Evolutionary conservation across 768 basidiomycete genomes (phyloP).

Genomic region (Polyporus arcularius): DNA sequence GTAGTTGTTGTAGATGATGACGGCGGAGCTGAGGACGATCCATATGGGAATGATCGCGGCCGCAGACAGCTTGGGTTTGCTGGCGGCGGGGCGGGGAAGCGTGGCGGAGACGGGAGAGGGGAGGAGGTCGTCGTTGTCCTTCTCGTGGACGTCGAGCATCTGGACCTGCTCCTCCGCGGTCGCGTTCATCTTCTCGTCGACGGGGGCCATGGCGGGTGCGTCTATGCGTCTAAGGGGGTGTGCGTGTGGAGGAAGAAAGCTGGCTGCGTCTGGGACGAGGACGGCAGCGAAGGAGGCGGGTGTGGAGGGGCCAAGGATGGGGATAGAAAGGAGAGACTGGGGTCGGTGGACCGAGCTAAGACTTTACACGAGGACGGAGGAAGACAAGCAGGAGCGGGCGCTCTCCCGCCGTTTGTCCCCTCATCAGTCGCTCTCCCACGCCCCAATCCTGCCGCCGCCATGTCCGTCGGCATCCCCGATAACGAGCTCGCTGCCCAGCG

Average conservation of each 20-base stretch:
- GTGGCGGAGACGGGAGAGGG: constrained; percentile 59
- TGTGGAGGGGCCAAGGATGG: neutral
- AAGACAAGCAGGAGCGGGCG: neutral
- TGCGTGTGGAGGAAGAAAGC: neutral
- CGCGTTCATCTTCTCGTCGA: constrained; percentile 12
- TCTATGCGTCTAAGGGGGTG: neutral
- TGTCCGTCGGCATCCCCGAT: too few species aligned
- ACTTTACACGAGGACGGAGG: constrained; percentile 4
- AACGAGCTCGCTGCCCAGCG: too few species aligned
- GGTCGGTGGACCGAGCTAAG: constrained; percentile 11
- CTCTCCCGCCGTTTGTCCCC: neutral
- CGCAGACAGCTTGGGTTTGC: constrained; percentile 59
- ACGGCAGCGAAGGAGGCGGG: neutral
- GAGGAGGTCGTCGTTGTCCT: constrained; percentile 34
- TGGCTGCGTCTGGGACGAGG: neutral
- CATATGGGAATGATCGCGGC: constrained; percentile 84
- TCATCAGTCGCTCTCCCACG: neutral
- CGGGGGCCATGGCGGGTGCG: neutral
- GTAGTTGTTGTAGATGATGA: constrained; percentile 97
- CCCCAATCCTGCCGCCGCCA: neutral
- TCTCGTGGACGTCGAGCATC: constrained; percentile 31
- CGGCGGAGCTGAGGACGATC: constrained; percentile 86
- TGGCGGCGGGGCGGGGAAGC: constrained; percentile 31
- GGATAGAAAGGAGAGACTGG: constrained; percentile 14
- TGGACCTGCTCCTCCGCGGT: constrained; percentile 15